Conservation (phyloP, 805 yeast genomes). For the Ogataea haglerorum region DNA sequence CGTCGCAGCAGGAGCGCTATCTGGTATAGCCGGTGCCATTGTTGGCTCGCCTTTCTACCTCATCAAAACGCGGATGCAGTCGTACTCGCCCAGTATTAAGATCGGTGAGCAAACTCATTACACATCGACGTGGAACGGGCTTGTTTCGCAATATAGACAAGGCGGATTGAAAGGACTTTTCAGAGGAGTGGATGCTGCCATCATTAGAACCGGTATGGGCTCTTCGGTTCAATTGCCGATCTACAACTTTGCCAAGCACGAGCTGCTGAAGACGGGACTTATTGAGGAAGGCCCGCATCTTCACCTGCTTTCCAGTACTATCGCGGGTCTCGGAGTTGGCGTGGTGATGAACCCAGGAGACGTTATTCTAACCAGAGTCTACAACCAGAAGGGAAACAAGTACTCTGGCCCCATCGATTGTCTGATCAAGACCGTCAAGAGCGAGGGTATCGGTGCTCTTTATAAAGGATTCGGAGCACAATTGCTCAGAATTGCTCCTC, state of each 20-base stretch:
- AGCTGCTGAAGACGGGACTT: constrained; percentile 49
- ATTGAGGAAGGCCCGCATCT: constrained; percentile 62
- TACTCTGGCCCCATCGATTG: constrained; percentile 90
- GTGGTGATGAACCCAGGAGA: constrained; percentile 98
- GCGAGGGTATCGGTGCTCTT: constrained; percentile 84
- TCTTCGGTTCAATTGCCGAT: constrained; percentile 94
- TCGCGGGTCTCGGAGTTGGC: constrained; percentile 89
- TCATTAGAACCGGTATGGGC: constrained; percentile 91
- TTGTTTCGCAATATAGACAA: constrained; percentile 51
- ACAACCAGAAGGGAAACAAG: constrained; percentile 86
- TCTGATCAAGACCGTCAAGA: constrained; percentile 69
- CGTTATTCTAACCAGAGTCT: constrained; percentile 89
- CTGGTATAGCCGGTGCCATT: constrained; percentile 88
- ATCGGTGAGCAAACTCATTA: constrained; percentile 95
- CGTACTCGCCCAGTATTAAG: constrained; percentile 61
- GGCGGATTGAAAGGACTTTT: constrained; percentile 81
- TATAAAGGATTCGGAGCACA: constrained; percentile 97
- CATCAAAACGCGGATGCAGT: constrained; percentile 95
- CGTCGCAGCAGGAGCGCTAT: constrained; percentile 71
- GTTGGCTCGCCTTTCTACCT: constrained; percentile 89
- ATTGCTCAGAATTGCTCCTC: constrained; percentile 89
- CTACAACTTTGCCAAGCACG: constrained; percentile 71
- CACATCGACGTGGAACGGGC: constrained; percentile 63
- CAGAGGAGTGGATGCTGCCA: constrained; percentile 93
- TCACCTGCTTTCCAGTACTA: constrained; percentile 70